Evolutionary conservation across 2,329 filamentous ascomycete genomes (phyloP).

Genomic region (Dothistroma pini): DNA sequence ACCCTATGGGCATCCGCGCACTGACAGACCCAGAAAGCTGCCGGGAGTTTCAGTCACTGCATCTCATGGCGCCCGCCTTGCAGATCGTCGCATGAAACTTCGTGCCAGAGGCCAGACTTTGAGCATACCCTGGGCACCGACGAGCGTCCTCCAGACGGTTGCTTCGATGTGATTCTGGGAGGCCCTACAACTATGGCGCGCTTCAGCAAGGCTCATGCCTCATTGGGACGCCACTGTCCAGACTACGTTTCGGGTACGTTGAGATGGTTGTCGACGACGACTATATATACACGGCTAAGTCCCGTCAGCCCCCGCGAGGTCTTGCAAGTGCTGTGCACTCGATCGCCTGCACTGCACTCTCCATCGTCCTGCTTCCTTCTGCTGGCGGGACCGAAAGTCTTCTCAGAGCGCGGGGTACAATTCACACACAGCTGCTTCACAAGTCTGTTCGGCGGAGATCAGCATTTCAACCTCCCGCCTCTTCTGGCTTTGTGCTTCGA

Average conservation of each 20-base stretch:
- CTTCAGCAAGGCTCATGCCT: neutral
- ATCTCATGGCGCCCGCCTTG: neutral
- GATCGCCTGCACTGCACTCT: neutral
- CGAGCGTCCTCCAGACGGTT: neutral
- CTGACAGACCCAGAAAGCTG: neutral
- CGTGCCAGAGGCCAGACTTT: neutral
- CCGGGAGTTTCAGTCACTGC: neutral
- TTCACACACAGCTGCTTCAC: neutral
- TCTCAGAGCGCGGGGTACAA: neutral
- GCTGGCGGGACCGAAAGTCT: slow-evolving; percentile 5
- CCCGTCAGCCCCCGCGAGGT: neutral
- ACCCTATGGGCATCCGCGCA: neutral
- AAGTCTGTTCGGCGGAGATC: neutral
- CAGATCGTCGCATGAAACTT: neutral
- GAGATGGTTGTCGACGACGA: neutral
- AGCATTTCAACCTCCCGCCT: neutral
- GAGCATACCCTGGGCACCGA: neutral
- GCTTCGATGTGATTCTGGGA: neutral
- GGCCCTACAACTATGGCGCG: neutral
- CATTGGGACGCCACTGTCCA: neutral
- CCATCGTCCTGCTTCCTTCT: slow-evolving; percentile 1
- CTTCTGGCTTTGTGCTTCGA: neutral
- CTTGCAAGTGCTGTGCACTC: slow-evolving; percentile 1
- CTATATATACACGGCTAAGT: neutral
- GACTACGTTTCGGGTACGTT: neutral